Percentiles rank a stretch among this genome's conserved stretches.
These are phyloP conservation scores for Eucalyptus tenuipes DNA, from an alignment of 345 rosid species.

Conservation along the genomic window DNA sequence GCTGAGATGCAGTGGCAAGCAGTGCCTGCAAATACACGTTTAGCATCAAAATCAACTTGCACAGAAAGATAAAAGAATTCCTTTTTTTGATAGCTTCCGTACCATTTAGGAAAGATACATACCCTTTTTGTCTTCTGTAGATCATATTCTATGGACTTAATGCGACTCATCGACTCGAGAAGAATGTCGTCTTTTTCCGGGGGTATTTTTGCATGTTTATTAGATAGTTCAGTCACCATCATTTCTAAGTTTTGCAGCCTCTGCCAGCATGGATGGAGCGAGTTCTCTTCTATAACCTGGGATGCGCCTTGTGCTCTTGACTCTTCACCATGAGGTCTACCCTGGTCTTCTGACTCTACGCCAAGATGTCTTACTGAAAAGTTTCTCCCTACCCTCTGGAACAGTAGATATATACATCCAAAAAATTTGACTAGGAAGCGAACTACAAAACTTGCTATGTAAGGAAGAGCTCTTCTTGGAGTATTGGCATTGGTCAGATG, in stretches of 20 bases:
- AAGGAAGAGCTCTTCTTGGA: slow-evolving; percentile 14
- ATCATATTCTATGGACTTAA: slow-evolving; percentile 75
- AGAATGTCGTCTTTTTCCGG: slow-evolving; percentile 86
- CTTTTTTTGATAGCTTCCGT: background rate
- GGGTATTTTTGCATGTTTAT: slow-evolving; percentile 61
- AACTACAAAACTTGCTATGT: slow-evolving; percentile 13
- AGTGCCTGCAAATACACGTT: slow-evolving; percentile 40
- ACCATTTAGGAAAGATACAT: background rate
- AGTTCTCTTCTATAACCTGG: slow-evolving; percentile 30
- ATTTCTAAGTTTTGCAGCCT: slow-evolving; percentile 73
- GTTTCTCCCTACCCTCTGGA: slow-evolving; percentile 26
- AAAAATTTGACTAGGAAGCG: slow-evolving; percentile 35
- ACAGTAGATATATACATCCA: slow-evolving; percentile 31
- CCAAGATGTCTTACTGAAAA: slow-evolving; percentile 12
- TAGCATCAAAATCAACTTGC: background rate
- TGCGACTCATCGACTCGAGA: slow-evolving; percentile 69
- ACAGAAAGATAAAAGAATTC: background rate
- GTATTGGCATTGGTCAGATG: slow-evolving; percentile 4
- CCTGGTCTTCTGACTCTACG: slow-evolving; percentile 22
- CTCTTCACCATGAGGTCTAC: slow-evolving; percentile 11
- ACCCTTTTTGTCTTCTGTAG: slow-evolving; percentile 86
- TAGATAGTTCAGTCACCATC: slow-evolving; percentile 52
- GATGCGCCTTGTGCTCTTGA: slow-evolving; percentile 17
- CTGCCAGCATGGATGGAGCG: slow-evolving; percentile 65
- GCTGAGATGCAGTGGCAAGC: slow-evolving; percentile 80